phyloP scores from a whole-genome alignment of 441 rosid species.

The Gossypium davidsonii region DNA sequence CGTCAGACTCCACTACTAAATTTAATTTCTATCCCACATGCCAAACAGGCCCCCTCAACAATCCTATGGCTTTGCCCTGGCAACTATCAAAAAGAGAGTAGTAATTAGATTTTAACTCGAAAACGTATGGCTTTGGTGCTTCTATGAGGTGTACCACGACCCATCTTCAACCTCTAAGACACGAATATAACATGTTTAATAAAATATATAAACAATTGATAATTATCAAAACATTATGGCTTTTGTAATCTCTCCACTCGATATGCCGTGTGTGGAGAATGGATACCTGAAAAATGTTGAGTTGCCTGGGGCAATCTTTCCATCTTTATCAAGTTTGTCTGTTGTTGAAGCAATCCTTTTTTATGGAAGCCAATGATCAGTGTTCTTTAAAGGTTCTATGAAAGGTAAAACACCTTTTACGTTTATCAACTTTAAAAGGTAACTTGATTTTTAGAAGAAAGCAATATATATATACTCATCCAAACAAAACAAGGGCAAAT shows the following conservation, averaged over 20 bases:
- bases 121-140: conserved; percentile 19
- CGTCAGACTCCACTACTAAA: conserved; percentile 24
- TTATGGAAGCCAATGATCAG: neutral
- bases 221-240: neutral
- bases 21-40: neutral
- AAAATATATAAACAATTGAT: neutral
- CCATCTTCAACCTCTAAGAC: neutral
- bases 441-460: neutral
- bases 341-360: neutral
- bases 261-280: neutral
- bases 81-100: neutral
- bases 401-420: neutral
- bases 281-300: neutral
- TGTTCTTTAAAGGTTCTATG: neutral
- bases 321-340: neutral
- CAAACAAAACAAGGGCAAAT: neutral
- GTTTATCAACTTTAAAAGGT: neutral
- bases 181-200: neutral
- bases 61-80: conserved; percentile 10
- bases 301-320: neutral
- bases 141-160: conserved; percentile 26
- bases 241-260: neutral
- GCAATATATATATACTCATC: neutral
- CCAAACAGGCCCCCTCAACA: neutral
- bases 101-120: neutral